A percentile compares a stretch with the other conserved stretches of the same genome.
These are phyloP conservation scores for Herpotrichia juniperi DNA, from an alignment of 2,329 filamentous ascomycete genomes.

Conservation along the genomic window DNA sequence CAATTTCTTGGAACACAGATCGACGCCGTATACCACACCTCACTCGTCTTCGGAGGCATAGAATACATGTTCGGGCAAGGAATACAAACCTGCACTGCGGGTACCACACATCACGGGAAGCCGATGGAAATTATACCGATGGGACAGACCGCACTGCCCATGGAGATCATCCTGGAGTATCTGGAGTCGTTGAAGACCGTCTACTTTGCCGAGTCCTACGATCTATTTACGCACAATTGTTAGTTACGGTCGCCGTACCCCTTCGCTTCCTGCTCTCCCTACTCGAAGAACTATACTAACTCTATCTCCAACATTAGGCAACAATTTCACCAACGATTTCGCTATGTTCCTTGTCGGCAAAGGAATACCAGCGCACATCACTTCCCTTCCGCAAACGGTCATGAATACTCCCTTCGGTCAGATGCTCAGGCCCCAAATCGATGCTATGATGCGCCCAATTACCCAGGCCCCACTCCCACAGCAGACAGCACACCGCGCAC, in stretches of 20 bases:
- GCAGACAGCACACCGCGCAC: constrained; percentile 21
- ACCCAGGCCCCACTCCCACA: constrained; percentile 62
- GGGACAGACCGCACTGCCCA: constrained; percentile 77
- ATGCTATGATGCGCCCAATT: constrained; percentile 66
- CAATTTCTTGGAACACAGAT: constrained; percentile 72
- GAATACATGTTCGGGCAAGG: constrained; percentile 93
- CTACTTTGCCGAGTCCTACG: constrained; percentile 87
- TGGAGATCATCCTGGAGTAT: constrained; percentile 85
- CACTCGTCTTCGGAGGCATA: constrained; percentile 79
- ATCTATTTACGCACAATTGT: constrained; percentile 90
- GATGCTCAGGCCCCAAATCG: constrained; percentile 81
- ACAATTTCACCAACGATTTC: constrained; percentile 95
- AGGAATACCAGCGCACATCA: constrained; percentile 86
- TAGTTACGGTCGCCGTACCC: constrained; percentile 73
- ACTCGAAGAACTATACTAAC: constrained; percentile 48
- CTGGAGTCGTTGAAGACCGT: constrained; percentile 81
- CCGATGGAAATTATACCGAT: constrained; percentile 79
- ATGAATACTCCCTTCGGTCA: constrained; percentile 85
- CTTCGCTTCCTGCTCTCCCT: too few species aligned
- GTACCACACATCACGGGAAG: constrained; percentile 82
- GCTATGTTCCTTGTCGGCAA: constrained; percentile 86
- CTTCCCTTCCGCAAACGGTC: constrained; percentile 82
- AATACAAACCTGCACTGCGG: constrained; percentile 80
- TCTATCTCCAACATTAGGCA: constrained; percentile 48
- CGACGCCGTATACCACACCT: constrained; percentile 95